Base-by-base conservation (phyloP, 805 yeast genomes). In the Sungouiozyma ichnusensis region DNA sequence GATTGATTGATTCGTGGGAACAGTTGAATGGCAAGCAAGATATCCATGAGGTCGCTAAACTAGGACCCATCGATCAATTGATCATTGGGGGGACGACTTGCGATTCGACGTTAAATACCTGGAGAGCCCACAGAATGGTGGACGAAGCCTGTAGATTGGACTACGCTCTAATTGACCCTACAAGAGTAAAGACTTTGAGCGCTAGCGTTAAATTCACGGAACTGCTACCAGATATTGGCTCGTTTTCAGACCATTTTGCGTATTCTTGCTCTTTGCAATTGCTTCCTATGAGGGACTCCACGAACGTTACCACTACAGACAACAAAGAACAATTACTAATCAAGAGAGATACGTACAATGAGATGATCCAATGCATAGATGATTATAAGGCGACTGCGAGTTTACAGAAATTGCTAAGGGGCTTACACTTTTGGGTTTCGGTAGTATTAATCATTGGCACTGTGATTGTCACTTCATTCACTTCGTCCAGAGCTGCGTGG, bases 191-290 rank as follows among this genome's bases (percentile, higher is more conserved):
- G 2, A 81, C 86, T 0, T 45, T 72, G 1, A 69, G 67, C n/a
- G 87, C 94, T 0, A 60, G 68, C 5, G 96, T 87, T 2, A 71
- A 70, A 20, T 88, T 92, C 55, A 79, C 86, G 1, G 95, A 85
- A 37, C 54, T 59, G 17, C 64, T 85, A 7, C 81, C 83, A 0
- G 69, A 65, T 1, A 68, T 84, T 1, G 86, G 94, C 20, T 82
- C 94, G 3, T 80, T 74, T 47, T 85, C 96, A 1, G 98, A 92
- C 57, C 98, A 92, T 66, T 92, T 92, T 69, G 98, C 90, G 0
- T 84, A 81, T 52, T 52, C 71, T 1, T 70, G 76, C 35, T 62
- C 68, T 1, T 51, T 76, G 35, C 57, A 65, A 38, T 44, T 68
- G 32, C 16, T 42, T 11, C 40, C 43, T 16, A 20, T n/a, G n/a